Conservation (phyloP, 2,329 filamentous ascomycete genomes). For the Fusarium nanum region DNA sequence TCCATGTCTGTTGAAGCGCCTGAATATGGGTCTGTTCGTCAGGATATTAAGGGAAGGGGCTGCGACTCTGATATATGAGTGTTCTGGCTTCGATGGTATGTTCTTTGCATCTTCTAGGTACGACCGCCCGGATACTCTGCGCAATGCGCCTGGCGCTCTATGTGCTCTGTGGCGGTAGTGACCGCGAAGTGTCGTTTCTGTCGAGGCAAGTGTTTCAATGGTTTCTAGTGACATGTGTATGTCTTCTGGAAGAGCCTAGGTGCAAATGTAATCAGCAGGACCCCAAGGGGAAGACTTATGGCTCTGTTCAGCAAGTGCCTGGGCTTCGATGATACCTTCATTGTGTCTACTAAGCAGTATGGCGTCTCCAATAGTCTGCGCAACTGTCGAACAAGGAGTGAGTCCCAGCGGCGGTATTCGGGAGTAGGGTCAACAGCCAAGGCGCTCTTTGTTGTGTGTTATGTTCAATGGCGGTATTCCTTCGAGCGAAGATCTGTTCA, state of each 20-base stretch:
- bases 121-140: neutral
- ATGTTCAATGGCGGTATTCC: neutral
- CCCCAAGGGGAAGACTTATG: neutral
- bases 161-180: neutral
- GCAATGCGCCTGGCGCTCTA: neutral
- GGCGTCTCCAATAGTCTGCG: neutral
- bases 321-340: neutral
- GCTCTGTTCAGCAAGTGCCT: neutral
- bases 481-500: neutral
- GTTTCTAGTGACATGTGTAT: neutral
- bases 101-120: neutral
- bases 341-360: neutral
- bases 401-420: neutral
- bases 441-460: neutral
- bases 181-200: too few relatives aligned
- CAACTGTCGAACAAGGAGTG: neutral
- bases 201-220: neutral
- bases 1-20: too few relatives aligned
- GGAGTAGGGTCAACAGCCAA: neutral
- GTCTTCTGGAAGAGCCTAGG: neutral
- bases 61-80: fast-evolving
- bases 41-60: fast-evolving
- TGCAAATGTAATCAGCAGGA: neutral
- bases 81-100: fast-evolving
- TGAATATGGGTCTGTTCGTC: neutral